Base-by-base conservation (phyloP, 495 filamentous ascomycete species). In the Penicillium lagena region DNA sequence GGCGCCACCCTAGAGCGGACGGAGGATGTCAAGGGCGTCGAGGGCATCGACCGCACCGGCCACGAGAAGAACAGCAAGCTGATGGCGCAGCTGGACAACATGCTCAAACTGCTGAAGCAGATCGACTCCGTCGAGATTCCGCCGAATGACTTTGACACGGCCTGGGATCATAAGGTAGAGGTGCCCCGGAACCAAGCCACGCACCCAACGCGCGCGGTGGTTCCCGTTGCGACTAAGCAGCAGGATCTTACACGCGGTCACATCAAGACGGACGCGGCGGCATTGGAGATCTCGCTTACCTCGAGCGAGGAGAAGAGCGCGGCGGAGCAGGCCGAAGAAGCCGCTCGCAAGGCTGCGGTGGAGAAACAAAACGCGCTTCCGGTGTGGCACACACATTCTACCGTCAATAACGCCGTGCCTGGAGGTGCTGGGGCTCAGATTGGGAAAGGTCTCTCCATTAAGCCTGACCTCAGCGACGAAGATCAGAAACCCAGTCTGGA, bases 31-130 rank as follows among this genome's bases (percentile, higher is more conserved):
- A 81, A 86, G 45, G 77, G 73, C 29, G 70, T 70, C 43, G 81
- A 70, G 58, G 68, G 67, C 9, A 67, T 70, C 40, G 71, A 75
- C 12, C 65, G 69, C 6, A 72, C 69, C 0, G 89, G 87, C n/a
- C 88, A 96, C 59, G 91, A 96, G 59, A 85, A 90, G 50, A 83
- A 91, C 35, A 88, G 84, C 49, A 82, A 82, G 42, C 77, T 97
- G 47, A 95, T 93, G 73, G 80, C 78, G 39, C 90, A 96, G 63
- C 81, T 96, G 50, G 83, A 83, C 48, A 82, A 81, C 37, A 86
- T 99, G 60, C 79, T 91, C 36, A 82, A 87, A 40, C 68, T 96
- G 49, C 71, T 99, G 46, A 88, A 87, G 49, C 78, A 88, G 61
- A 88, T 99, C 47, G 93, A 99, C 60, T 69, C 78, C 6, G 75